Percentiles rank a stretch among this genome's conserved stretches.
Evolutionary conservation across 768 basidiomycete genomes (phyloP).

Genomic region (Coprinopsis marcescibilis): DNA sequence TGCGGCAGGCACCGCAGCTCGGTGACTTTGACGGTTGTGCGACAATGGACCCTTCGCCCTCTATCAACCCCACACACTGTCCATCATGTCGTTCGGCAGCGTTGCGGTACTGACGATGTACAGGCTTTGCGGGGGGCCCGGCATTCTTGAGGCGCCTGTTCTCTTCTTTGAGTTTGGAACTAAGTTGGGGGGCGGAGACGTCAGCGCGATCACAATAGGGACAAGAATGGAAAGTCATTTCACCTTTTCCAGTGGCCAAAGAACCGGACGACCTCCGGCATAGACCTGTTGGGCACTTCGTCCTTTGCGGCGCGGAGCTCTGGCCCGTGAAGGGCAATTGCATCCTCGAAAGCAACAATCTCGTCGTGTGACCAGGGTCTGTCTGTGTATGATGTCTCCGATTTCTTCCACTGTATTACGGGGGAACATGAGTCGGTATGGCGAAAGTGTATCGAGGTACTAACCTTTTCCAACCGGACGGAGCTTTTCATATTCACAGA

Average conservation of each 20-base stretch:
- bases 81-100: conserved; percentile 35
- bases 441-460: conserved; percentile 1
- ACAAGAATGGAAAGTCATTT: conserved; percentile 12
- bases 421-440: conserved; percentile 1
- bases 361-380: conserved; percentile 68
- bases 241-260: conserved; percentile 90
- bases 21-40: conserved; percentile 47
- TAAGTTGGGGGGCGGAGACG: conserved; percentile 22
- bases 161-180: conserved; percentile 65
- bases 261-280: conserved; percentile 77
- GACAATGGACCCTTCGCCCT: conserved; percentile 77
- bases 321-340: conserved; percentile 63
- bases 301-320: conserved; percentile 76
- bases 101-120: conserved; percentile 30
- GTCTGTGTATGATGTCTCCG: conserved; percentile 61
- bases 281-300: conserved; percentile 61
- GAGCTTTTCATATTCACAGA: conserved; percentile 59
- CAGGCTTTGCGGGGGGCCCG: conserved; percentile 30
- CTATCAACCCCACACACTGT: conserved; percentile 47
- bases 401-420: conserved; percentile 61
- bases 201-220: neutral
- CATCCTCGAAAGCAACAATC: conserved; percentile 69
- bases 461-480: conserved; percentile 65
- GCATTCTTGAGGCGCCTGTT: conserved; percentile 43
- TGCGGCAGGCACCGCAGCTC: conserved; percentile 80